Percentiles rank a stretch among this genome's conserved stretches.
Evolutionary conservation across 2,329 filamentous ascomycete species (phyloP).

Genomic region (Basipetospora chlamydospora): DNA sequence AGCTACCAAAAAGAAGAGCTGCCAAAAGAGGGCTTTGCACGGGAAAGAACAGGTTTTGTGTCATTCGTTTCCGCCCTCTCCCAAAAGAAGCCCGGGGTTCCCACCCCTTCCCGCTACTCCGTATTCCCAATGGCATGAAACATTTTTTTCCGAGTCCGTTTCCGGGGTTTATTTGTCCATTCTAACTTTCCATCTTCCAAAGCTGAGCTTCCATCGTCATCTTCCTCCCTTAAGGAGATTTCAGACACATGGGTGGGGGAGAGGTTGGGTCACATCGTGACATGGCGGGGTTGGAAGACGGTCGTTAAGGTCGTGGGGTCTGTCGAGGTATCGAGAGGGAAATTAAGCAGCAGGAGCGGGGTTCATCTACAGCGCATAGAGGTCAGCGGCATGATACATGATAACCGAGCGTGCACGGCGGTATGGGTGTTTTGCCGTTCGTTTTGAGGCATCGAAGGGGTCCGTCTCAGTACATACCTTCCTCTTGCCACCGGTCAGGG

Average conservation of each 20-base stretch:
- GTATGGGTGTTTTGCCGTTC: not conserved
- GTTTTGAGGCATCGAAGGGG: slow-evolving; percentile 1
- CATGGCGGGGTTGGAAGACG: not conserved
- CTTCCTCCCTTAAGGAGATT: too few species aligned
- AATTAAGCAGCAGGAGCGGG: slow-evolving; percentile 25
- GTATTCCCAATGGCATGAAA: too few species aligned
- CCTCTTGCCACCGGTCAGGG: slow-evolving; percentile 93
- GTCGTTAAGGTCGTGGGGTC: slow-evolving; percentile 6
- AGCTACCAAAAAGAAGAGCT: too few species aligned
- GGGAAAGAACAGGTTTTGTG: too few species aligned
- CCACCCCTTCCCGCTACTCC: too few species aligned
- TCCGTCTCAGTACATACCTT: slow-evolving; percentile 44
- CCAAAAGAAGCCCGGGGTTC: too few species aligned
- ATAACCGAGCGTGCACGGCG: too few species aligned
- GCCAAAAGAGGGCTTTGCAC: too few species aligned
- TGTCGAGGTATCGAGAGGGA: slow-evolving; percentile 7
- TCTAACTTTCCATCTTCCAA: not conserved
- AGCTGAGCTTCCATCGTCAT: too few species aligned
- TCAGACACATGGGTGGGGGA: not conserved
- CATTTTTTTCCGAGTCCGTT: too few species aligned
- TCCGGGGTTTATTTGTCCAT: not conserved
- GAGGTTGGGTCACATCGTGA: not conserved
- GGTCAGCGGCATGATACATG: slow-evolving; percentile 8
- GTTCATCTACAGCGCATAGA: slow-evolving; percentile 21
- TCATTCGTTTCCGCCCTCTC: too few species aligned